These are phyloP conservation scores for Phytophthora quininea DNA, from an alignment of 352 stramenopile genomes.

Conservation along the genomic window DNA sequence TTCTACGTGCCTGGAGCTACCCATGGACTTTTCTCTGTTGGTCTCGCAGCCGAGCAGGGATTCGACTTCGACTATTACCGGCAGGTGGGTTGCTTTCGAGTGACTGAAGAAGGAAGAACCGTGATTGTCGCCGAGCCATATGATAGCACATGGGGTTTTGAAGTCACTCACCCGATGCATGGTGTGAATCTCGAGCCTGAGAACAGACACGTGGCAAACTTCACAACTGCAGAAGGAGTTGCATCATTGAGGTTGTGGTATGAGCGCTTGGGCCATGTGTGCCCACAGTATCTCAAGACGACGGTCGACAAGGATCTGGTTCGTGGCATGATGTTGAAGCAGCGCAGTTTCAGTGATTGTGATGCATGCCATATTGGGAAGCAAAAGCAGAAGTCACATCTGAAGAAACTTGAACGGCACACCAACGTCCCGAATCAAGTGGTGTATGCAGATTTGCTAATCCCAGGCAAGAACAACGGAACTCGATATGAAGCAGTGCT, in stretches of 20 bases:
- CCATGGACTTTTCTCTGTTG: not conserved
- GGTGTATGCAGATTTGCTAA: conserved; percentile 4
- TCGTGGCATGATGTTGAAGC: not conserved
- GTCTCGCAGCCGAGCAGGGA: not conserved
- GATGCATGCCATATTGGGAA: conserved; percentile 6
- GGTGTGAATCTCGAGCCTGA: not conserved
- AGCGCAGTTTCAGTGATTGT: not conserved
- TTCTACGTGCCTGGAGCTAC: not conserved
- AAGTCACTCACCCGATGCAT: not conserved
- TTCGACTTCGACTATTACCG: not conserved
- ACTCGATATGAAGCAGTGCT: conserved; percentile 1
- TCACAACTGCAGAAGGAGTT: not conserved
- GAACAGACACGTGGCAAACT: not conserved
- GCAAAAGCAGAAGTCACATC: conserved; percentile 3
- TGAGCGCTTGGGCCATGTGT: not conserved
- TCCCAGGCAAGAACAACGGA: conserved; percentile 10
- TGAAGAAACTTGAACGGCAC: conserved; percentile 1
- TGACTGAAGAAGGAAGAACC: not conserved
- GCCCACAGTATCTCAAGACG: not conserved
- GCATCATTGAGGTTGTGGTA: not conserved
- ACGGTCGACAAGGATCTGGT: not conserved
- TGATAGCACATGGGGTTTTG: not conserved
- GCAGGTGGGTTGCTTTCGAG: not conserved
- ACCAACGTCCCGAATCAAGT: not conserved
- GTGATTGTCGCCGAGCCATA: not conserved